Conservation (phyloP, 352 stramenopile genomes). For the Phytopythium vexans region DNA sequence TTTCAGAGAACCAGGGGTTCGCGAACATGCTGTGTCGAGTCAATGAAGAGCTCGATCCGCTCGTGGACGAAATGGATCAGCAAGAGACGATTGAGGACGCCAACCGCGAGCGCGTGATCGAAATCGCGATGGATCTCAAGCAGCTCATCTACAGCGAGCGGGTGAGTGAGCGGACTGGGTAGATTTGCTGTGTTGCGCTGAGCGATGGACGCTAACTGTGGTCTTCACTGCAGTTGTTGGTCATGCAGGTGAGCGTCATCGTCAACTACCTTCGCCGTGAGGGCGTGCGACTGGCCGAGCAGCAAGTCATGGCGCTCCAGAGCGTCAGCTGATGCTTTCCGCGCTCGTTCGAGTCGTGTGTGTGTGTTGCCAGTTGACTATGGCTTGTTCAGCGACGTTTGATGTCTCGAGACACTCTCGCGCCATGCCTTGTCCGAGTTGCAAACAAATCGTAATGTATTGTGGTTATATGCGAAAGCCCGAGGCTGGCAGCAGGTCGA, state of each 20-base stretch:
- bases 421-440: slow-evolving; percentile 7
- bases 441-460: slow-evolving; percentile 7
- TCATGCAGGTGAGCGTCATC: slow-evolving; percentile 58
- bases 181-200: neutral
- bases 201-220: neutral
- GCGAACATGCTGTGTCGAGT: slow-evolving; percentile 33
- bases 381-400: too few relatives aligned
- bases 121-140: slow-evolving; percentile 40
- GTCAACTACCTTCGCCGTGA: slow-evolving; percentile 70
- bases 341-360: too few relatives aligned
- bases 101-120: slow-evolving; percentile 30
- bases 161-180: slow-evolving; percentile 15
- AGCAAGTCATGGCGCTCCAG: slow-evolving; percentile 68
- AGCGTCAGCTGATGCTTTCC: slow-evolving; percentile 22
- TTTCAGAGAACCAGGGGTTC: slow-evolving; percentile 51
- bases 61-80: slow-evolving; percentile 44
- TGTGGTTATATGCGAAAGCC: slow-evolving; percentile 62
- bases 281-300: slow-evolving; percentile 64
- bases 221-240: slow-evolving; percentile 32
- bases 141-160: slow-evolving; percentile 43
- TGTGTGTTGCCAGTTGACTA: too few relatives aligned
- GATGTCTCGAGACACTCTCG: too few relatives aligned
- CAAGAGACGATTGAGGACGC: slow-evolving; percentile 44
- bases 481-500: slow-evolving; percentile 66
- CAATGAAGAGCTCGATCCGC: slow-evolving; percentile 29